A percentile compares a stretch with the other conserved stretches of the same genome.
Evolutionary conservation across 306 rosid species (phyloP).

Genomic region (Sindora glabra): DNA sequence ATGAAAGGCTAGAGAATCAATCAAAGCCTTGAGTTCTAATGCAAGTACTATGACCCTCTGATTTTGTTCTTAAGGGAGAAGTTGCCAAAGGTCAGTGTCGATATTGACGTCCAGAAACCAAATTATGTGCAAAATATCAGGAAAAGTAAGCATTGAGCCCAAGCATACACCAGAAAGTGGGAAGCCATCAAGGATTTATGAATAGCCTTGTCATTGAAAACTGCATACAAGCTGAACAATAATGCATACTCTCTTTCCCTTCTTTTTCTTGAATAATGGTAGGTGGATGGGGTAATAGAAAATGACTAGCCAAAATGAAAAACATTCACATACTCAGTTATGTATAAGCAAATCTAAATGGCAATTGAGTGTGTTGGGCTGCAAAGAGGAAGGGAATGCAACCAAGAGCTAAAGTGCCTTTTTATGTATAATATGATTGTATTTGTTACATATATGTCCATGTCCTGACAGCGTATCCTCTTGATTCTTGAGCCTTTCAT

Average conservation of each 20-base stretch:
- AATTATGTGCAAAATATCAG: neutral
- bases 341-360: neutral
- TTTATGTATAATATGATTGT: neutral
- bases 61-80: neutral
- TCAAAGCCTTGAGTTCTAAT: neutral
- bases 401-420: neutral
- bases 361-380: neutral
- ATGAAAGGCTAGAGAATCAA: neutral
- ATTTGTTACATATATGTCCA: neutral
- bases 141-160: neutral
- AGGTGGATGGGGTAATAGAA: neutral
- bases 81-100: neutral
- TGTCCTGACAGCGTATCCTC: neutral
- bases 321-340: neutral
- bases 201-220: neutral
- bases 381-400: neutral
- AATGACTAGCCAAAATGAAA: neutral
- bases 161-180: neutral
- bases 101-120: neutral
- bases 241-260: neutral
- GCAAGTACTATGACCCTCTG: neutral
- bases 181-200: neutral
- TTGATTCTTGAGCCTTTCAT: neutral
- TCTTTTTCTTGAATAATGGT: too few species aligned
- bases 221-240: neutral